Evolutionary conservation across 2,329 filamentous ascomycete genomes (phyloP).

Genomic region (Aspergillus fumigatus): DNA sequence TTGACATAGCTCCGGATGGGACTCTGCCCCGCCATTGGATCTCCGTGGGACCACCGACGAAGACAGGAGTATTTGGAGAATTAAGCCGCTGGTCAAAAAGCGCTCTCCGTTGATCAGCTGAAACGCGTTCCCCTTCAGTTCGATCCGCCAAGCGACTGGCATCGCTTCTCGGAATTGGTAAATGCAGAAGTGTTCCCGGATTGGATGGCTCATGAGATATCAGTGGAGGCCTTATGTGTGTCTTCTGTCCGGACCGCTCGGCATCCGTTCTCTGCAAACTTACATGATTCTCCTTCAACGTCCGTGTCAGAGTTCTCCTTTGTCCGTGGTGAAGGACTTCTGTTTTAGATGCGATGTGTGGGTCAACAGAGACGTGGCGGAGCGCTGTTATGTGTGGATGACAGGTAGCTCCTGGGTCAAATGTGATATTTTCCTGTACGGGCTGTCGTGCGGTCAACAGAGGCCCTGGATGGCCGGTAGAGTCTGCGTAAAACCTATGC

Average conservation of each 20-base stretch:
- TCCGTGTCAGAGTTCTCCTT: conserved; percentile 6
- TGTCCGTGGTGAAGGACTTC: conserved; percentile 10
- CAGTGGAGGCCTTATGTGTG: background rate
- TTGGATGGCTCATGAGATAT: background rate
- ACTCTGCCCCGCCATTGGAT: conserved; percentile 12
- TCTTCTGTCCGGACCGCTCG: background rate
- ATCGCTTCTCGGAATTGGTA: conserved; percentile 8
- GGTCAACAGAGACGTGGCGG: conserved; percentile 10
- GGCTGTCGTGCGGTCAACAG: conserved; percentile 16
- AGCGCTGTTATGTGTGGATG: conserved; percentile 7
- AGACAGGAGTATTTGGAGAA: conserved; percentile 25
- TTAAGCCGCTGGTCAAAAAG: conserved; percentile 12
- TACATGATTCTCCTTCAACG: conserved; percentile 15
- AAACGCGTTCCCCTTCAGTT: conserved; percentile 18
- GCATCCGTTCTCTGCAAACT: conserved; percentile 7
- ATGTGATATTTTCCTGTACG: conserved; percentile 12
- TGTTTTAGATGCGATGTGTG: conserved; percentile 12
- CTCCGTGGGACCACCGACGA: conserved; percentile 28
- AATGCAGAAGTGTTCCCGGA: background rate
- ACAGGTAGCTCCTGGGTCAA: conserved; percentile 9
- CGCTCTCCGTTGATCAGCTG: conserved; percentile 15
- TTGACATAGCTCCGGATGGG: conserved; percentile 15
- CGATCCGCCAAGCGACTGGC: conserved; percentile 18
- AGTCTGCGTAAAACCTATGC: conserved; percentile 5
- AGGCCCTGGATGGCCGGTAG: conserved; percentile 13